phyloP scores from a whole-genome alignment of 1,284 basidiomycete species.

The Rhodotorula sp. region DNA sequence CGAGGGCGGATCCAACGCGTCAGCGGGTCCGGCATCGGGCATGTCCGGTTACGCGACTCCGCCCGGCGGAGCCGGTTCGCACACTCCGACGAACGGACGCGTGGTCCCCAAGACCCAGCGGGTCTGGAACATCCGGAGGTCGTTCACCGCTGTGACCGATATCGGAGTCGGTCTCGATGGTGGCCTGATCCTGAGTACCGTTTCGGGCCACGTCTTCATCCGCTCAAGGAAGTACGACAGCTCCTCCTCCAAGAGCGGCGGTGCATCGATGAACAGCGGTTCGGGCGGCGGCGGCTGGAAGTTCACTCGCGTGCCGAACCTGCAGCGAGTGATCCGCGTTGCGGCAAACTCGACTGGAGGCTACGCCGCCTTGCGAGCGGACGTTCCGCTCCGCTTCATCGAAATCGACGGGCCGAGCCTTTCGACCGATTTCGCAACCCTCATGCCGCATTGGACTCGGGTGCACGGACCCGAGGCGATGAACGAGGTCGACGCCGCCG shows the following conservation, averaged over 20 bases:
- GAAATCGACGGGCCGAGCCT: constrained; percentile 62
- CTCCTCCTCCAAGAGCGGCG: constrained; percentile 18
- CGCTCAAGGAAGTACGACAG: constrained; percentile 50
- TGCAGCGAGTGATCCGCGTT: constrained; percentile 83
- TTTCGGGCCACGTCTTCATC: constrained; percentile 90
- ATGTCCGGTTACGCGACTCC: constrained; percentile 16
- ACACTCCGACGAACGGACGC: constrained; percentile 10
- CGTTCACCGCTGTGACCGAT: constrained; percentile 83
- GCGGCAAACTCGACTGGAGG: constrained; percentile 85
- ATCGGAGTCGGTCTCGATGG: constrained; percentile 87
- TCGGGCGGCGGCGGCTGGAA: constrained; percentile 47
- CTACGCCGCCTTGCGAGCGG: constrained; percentile 79
- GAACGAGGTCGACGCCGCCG: constrained; percentile 6
- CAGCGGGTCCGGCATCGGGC: not conserved
- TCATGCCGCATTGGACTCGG: constrained; percentile 60
- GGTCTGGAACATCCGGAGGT: constrained; percentile 85
- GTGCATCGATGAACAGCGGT: not conserved
- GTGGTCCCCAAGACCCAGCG: constrained; percentile 72
- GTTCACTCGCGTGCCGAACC: constrained; percentile 75
- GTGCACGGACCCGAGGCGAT: constrained; percentile 13
- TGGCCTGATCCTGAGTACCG: constrained; percentile 85
- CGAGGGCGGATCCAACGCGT: constrained; percentile 43
- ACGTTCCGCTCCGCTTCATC: constrained; percentile 65
- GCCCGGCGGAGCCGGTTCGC: not conserved
- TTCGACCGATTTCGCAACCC: constrained; percentile 64